A percentile compares a stretch with the other conserved stretches of the same genome.
Evolutionary conservation across 2,329 filamentous ascomycete species (phyloP).

Genomic region (Atkinsonella hypoxylon): DNA sequence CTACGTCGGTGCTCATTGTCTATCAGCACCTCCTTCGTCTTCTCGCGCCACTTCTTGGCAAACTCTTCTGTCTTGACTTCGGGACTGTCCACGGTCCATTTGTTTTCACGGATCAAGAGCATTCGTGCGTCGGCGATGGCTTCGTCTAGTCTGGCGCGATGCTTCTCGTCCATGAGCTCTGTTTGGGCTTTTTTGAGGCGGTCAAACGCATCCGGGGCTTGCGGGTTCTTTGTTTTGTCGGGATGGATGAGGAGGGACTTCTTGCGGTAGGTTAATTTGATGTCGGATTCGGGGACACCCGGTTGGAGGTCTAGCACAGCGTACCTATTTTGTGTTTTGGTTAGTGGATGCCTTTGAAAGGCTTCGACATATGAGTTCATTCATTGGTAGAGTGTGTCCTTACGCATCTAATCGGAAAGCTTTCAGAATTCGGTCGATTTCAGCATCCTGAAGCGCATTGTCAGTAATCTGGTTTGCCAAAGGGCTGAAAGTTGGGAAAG

Average conservation of each 20-base stretch:
- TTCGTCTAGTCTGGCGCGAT: conserved; percentile 77
- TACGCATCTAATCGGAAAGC: conserved; percentile 66
- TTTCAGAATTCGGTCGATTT: conserved; percentile 87
- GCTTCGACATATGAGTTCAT: not conserved
- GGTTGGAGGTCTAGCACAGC: conserved; percentile 92
- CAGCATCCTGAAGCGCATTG: conserved; percentile 55
- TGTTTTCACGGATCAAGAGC: conserved; percentile 86
- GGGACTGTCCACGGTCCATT: conserved; percentile 79
- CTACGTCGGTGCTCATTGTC: conserved; percentile 81
- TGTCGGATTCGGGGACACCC: conserved; percentile 89
- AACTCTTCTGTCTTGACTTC: conserved; percentile 81
- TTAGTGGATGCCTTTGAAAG: not conserved
- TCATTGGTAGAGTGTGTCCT: not conserved
- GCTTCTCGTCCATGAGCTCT: conserved; percentile 86
- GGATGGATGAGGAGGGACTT: conserved; percentile 99
- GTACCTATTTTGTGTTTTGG: conserved; percentile 44
- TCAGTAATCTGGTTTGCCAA: conserved; percentile 10
- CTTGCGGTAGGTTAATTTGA: conserved; percentile 86
- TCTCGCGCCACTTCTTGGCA: conserved; percentile 75
- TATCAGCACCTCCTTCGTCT: conserved; percentile 78
- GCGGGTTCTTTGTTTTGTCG: conserved; percentile 88
- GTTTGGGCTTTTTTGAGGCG: conserved; percentile 90
- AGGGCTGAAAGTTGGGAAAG: not conserved
- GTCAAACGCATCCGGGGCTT: conserved; percentile 90
- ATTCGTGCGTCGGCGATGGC: conserved; percentile 92